Base-by-base conservation (phyloP, 768 basidiomycete species). In the Lanmaoa rubissima region DNA sequence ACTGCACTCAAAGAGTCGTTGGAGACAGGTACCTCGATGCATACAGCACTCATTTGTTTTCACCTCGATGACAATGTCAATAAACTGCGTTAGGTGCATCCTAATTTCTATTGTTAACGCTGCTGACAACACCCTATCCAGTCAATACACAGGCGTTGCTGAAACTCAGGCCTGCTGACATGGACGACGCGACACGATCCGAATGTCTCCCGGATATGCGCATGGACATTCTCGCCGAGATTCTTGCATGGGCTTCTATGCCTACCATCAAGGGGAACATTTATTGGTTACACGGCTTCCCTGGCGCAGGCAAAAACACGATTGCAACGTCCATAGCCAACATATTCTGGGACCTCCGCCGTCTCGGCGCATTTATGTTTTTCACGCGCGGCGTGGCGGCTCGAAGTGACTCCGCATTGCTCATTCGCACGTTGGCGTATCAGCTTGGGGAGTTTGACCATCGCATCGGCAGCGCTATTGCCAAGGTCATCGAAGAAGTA, bases 291-390 rank as follows among this genome's bases (percentile, higher is more conserved):
- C 61, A 69, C 31, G 73, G 74, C 9, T 66, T 73, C 36, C 73
- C 73, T 0, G 74, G 74, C 17, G 55, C 72, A 6, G 75, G 74
- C 12, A 75, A 75, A 62, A 76, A 73, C 38, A 67, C 74, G 2
- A 60, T 75, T 21, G 52, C 74, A 5, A 76, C 69, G 0, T 75
- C 75, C 0, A 53, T 74, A 11, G 74, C 74, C 36, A 68, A 71
- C 50, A 45, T 73, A 28, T 71, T 70, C 28, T 60, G 67, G n/a
- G 61, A 72, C 1, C 55, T 69, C 6, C 67, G 67, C 13, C 70
- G 68, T 34, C 75, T 75, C 6, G 74, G 75, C 9, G 71, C 74
- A 2, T 75, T 73, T 48, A 34, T 61, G 4, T 73, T 76, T 40
- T 75, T 76, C 61, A 64, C 68, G 17, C 69, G 75, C 10, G 64